Base-by-base conservation (phyloP, 2,329 filamentous ascomycete genomes). In the Alternaria ethzedia region DNA sequence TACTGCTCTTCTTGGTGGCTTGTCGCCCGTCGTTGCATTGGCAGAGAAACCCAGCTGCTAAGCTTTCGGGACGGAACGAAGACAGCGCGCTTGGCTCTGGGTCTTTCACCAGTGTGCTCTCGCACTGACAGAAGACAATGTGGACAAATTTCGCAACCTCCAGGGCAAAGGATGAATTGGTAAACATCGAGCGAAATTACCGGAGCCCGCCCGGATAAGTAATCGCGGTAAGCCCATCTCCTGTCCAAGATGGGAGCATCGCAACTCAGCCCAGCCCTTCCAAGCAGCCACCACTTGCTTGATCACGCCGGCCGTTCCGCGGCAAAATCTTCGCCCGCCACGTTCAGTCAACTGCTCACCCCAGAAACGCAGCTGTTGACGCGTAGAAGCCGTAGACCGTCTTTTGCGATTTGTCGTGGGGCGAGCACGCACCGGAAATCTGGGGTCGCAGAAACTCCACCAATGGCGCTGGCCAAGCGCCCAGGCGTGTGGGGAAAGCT, bases 361-460 rank as follows among this genome's bases (percentile, higher is more conserved):
- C 12, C 6, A 36, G 36, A 46, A 28, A 28, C 5, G 6, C 32
- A 51, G 47, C 47, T 13, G 36, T 46, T 44, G 26, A 54, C 41
- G 15, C 44, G 30, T 51, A 56, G 45, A 44, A 54, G 25, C 8
- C 44, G 23, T 51, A 56, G 45, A 44, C 26, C 23, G 15, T 30
- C n/a, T 50, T 45, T 52, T 43, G 23, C 32, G 54, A 23, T 30
- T 41, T 45, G 44, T n/a, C 45, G 47, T 57, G 43, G 59, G 47
- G 45, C 21, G n/a, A 30, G 45, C 41, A n/a, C 32, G 36, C 36
- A 26, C 52, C 36, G 36, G 44, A 25, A 61, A 46, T 60, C 52
- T 59, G 66, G 62, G 56, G 56, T 62, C 15, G n/a, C 21, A 57
- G 62, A 68, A 61, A 63, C 28, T 70, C 72, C 72, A 73, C 72